Evolutionary conservation across 2,329 filamentous ascomycete species (phyloP), one percentile per base, ranked within the genome.

Genomic region (Ceratocystis lukuohia): DNA sequence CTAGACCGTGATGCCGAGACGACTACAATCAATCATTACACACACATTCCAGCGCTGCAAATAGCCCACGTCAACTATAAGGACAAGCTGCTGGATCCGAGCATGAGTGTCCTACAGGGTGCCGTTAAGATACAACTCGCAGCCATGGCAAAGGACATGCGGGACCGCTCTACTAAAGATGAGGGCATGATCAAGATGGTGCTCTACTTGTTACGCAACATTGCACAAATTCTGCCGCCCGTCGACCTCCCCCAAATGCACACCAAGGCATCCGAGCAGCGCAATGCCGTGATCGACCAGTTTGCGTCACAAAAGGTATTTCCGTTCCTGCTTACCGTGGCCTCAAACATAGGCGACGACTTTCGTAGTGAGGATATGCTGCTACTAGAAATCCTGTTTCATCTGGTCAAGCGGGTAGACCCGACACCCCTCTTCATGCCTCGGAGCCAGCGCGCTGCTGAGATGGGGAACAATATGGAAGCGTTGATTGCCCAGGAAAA

Each of bases 231-330:
- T 64, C 80, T 86, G 7, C 87, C 89, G 3, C 86, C 89, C 2
- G 82, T 84, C 1, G 84, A 86, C 69, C 88, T 86, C 69, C 89
- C 88, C n/a, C 90, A 96, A 69, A 91, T 96, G 73, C 85, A 89
- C 10, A 90, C 96, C 71, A 68, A 68, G 59, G 30, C 64, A 37
- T 63, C 57, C 10, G 86, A 96, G 41, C 96, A 91, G 5, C 84
- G 92, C 68, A 96, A 91, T 2, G 85, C 89, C 7, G 89, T 90
- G 0, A 92, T 97, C 68, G 89, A 95, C 71, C 88, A 89, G 1
- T 96, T 96, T 71, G 85, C 93, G 46, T 86, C 88, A 70, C 94
- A 99, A 75, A 92, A 96, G 74, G 89, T 96, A 25, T 89, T 97
- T 71, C 84, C 90, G 65, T 81, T 95, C 1, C 77, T 99, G 25